Percentiles rank a stretch among this genome's conserved stretches.
phyloP scores from a whole-genome alignment of 371 early-diverging fungal species.

The Conidiobolus incongruus region DNA sequence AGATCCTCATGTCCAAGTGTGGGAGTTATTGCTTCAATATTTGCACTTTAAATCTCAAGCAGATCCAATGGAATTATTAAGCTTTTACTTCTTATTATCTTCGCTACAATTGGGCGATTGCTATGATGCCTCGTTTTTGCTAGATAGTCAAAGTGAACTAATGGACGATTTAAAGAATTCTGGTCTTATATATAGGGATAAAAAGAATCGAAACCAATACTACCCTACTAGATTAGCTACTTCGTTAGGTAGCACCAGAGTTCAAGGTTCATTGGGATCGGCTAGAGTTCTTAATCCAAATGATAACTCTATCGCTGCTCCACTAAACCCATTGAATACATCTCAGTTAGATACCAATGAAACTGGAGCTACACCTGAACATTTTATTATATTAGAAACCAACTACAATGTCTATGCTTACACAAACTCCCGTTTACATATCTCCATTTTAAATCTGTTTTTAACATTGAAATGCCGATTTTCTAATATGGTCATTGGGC shows the following conservation, averaged over 20 bases:
- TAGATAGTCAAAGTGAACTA: constrained; percentile 58
- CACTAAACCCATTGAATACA: constrained; percentile 6
- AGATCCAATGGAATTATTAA: constrained; percentile 79
- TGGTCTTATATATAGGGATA: constrained; percentile 76
- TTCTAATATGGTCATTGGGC: constrained; percentile 85
- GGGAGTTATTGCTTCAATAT: constrained; percentile 88
- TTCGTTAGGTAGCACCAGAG: constrained; percentile 56
- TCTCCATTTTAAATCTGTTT: constrained; percentile 90
- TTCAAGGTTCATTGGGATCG: background rate
- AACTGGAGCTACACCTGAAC: constrained; percentile 18
- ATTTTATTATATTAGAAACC: constrained; percentile 62
- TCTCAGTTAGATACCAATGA: constrained; percentile 10
- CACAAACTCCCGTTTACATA: constrained; percentile 90
- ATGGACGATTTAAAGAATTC: constrained; percentile 70
- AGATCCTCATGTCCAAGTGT: constrained; percentile 80
- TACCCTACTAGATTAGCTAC: constrained; percentile 87
- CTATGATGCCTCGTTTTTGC: constrained; percentile 65
- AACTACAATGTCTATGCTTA: constrained; percentile 91
- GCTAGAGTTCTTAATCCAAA: background rate
- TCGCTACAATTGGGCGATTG: constrained; percentile 73
- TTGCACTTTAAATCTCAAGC: constrained; percentile 61
- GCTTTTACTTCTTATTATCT: constrained; percentile 77
- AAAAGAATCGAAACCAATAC: constrained; percentile 21
- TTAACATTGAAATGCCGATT: constrained; percentile 64
- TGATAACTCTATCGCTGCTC: background rate